A percentile compares a stretch with the other conserved stretches of the same genome.
phyloP scores from a whole-genome alignment of 2,329 filamentous ascomycete species.

The Aspergillus uvarum region DNA sequence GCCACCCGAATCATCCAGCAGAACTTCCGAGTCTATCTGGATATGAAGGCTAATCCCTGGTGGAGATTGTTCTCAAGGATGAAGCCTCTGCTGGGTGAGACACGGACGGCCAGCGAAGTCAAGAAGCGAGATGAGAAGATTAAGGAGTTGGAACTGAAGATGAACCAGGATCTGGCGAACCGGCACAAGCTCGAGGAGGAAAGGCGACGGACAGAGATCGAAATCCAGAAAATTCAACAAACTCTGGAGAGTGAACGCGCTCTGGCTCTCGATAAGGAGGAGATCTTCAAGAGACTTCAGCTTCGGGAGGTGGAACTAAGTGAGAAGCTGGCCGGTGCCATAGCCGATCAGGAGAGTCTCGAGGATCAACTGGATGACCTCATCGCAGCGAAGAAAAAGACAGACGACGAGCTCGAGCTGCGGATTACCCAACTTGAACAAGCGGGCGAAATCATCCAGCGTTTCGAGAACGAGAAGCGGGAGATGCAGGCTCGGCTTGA shows the following conservation, averaged over 20 bases:
- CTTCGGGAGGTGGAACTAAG: constrained; percentile 85
- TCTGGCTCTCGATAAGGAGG: constrained; percentile 95
- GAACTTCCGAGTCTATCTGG: constrained; percentile 89
- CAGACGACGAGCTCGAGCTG: constrained; percentile 78
- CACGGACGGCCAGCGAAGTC: constrained; percentile 86
- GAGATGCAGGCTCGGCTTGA: constrained; percentile 66
- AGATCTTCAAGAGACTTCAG: constrained; percentile 97
- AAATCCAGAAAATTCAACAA: constrained; percentile 87
- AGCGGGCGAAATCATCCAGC: constrained; percentile 80
- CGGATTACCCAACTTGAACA: constrained; percentile 84
- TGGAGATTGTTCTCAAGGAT: constrained; percentile 94
- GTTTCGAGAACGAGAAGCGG: constrained; percentile 82
- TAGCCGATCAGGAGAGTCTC: constrained; percentile 90
- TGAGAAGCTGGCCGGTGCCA: constrained; percentile 86
- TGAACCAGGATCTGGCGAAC: constrained; percentile 71
- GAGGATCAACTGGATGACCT: constrained; percentile 92
- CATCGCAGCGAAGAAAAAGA: constrained; percentile 82
- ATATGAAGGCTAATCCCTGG: constrained; percentile 91
- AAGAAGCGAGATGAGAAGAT: constrained; percentile 96
- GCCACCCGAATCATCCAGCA: constrained; percentile 91
- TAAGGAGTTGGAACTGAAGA: constrained; percentile 77
- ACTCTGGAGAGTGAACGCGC: constrained; percentile 93
- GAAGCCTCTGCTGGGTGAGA: constrained; percentile 90
- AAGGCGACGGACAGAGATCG: constrained; percentile 77
- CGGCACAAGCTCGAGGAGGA: constrained; percentile 87